Evolutionary conservation across 768 basidiomycete genomes (phyloP).

Genomic region (Rhizopogon sp.): DNA sequence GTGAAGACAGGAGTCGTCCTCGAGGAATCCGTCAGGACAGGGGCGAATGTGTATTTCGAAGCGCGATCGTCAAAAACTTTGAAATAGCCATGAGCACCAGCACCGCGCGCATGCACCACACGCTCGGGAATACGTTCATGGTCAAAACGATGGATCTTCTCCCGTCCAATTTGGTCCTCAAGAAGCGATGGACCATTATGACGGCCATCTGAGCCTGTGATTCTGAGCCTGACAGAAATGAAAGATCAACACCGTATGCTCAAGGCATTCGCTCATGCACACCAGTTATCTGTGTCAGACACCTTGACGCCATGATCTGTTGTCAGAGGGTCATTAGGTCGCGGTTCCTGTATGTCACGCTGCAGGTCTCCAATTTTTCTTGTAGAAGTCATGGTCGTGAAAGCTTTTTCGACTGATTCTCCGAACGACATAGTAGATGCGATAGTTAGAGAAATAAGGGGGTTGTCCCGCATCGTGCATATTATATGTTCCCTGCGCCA

Average conservation of each 20-base stretch:
- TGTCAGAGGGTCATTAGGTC: constrained; percentile 32
- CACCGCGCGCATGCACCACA: constrained; percentile 67
- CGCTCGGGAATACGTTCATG: constrained; percentile 91
- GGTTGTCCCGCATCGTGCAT: neutral
- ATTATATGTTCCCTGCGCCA: constrained; percentile 10
- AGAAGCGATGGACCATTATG: constrained; percentile 66
- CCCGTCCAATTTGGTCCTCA: constrained; percentile 72
- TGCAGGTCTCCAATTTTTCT: constrained; percentile 20
- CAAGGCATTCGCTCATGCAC: constrained; percentile 1
- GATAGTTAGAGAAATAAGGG: neutral
- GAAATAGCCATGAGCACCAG: constrained; percentile 82
- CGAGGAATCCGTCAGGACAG: constrained; percentile 67
- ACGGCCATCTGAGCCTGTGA: constrained; percentile 29
- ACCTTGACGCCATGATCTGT: constrained; percentile 60
- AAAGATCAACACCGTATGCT: constrained; percentile 2
- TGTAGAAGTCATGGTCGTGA: constrained; percentile 7
- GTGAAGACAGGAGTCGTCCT: constrained; percentile 74
- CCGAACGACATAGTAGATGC: constrained; percentile 8
- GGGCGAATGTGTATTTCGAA: constrained; percentile 65
- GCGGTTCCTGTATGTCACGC: constrained; percentile 19
- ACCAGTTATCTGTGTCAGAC: constrained; percentile 66
- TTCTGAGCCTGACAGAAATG: constrained; percentile 45
- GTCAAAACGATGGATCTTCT: constrained; percentile 78
- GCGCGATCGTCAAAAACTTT: constrained; percentile 64
- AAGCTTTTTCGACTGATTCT: constrained; percentile 11